phyloP scores from a whole-genome alignment of 176 grass and related monocot genomes.

The Avena insularis region DNA sequence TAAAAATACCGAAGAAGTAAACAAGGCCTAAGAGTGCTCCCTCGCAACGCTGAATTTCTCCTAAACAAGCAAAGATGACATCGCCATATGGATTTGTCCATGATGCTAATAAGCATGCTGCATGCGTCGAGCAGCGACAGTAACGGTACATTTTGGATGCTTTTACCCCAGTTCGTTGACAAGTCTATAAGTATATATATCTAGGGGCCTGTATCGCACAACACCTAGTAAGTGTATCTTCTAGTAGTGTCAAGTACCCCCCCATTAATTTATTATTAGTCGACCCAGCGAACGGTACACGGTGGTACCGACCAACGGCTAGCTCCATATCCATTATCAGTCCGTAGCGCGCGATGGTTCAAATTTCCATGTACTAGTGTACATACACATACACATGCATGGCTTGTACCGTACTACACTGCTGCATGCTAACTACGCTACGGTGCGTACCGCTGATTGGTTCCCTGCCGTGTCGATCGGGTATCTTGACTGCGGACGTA shows the following conservation, averaged over 20 bases:
- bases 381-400: background rate
- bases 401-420: background rate
- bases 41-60: no score
- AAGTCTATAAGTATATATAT: background rate
- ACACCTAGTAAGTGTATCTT: no score
- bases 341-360: slow-evolving; percentile 25
- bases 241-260: background rate
- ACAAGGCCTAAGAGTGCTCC: no score
- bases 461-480: no score
- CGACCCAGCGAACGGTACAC: background rate
- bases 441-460: background rate
- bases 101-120: no score
- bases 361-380: slow-evolving; percentile 26
- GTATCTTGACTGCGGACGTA: background rate
- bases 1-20: no score
- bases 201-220: background rate
- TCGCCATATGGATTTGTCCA: no score
- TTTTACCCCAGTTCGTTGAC: background rate
- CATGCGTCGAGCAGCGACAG: background rate
- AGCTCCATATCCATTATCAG: background rate
- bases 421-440: background rate
- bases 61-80: no score
- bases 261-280: background rate
- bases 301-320: background rate
- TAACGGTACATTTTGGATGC: background rate